Evolutionary conservation across 2,329 filamentous ascomycete genomes (phyloP).

Genomic region (Aspergillus pseudoglaucus): DNA sequence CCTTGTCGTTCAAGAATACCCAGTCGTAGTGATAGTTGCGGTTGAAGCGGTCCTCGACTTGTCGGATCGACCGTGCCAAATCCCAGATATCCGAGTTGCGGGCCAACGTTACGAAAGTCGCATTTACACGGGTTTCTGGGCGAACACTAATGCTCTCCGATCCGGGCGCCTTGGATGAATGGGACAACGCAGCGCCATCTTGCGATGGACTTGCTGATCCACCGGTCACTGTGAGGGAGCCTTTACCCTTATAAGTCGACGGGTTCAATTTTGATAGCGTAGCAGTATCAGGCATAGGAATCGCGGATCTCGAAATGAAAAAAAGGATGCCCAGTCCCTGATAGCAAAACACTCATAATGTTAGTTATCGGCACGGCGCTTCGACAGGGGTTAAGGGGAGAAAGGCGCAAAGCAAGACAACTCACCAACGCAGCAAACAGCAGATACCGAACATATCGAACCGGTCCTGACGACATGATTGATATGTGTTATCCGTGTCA

Average conservation of each 20-base stretch:
- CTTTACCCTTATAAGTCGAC: constrained; percentile 18
- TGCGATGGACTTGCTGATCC: constrained; percentile 8
- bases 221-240: constrained; percentile 4
- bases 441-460: constrained; percentile 54
- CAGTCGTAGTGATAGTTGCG: constrained; percentile 95
- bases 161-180: constrained; percentile 8
- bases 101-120: constrained; percentile 92
- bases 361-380: constrained; percentile 10
- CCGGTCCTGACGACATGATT: constrained; percentile 29
- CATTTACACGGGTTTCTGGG: constrained; percentile 73
- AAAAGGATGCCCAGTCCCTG: constrained; percentile 67
- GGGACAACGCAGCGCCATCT: constrained; percentile 17
- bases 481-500: constrained; percentile 5
- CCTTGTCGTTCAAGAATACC: constrained; percentile 97
- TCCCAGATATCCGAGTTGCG: constrained; percentile 95
- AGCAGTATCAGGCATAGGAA: constrained; percentile 28
- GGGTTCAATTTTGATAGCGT: constrained; percentile 16
- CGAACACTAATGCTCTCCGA: constrained; percentile 43
- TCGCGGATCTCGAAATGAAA: constrained; percentile 64
- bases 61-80: constrained; percentile 88
- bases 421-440: constrained; percentile 78
- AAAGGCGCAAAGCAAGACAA: constrained; percentile 16
- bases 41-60: constrained; percentile 98
- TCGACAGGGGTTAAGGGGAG: not conserved
- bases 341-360: not conserved